Conservation (phyloP, 1,139 yeast genomes). For the Geotrichum bryndzae region DNA sequence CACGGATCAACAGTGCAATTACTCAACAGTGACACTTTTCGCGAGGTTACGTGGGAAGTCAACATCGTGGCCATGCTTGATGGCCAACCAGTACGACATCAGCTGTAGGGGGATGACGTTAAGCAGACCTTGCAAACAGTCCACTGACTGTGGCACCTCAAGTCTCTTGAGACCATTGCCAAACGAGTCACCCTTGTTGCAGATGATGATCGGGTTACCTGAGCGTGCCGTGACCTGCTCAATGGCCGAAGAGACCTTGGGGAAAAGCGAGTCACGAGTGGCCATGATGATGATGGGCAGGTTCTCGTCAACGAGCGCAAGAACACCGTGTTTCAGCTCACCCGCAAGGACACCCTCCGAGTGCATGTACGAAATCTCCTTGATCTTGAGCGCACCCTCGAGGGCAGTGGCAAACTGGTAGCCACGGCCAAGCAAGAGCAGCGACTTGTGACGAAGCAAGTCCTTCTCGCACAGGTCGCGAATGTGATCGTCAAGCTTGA, state of each 20-base stretch:
- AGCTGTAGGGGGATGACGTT: constrained; percentile 93
- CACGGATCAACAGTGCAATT: constrained; percentile 21
- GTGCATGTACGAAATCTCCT: constrained; percentile 98
- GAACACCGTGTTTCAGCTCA: constrained; percentile 96
- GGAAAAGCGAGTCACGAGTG: constrained; percentile 92
- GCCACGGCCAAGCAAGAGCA: constrained; percentile 92
- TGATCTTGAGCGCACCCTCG: constrained; percentile 97
- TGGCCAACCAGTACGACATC: constrained; percentile 97
- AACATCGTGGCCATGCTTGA: constrained; percentile 90
- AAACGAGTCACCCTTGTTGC: constrained; percentile 77
- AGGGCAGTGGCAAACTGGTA: constrained; percentile 95
- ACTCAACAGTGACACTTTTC: constrained; percentile 94
- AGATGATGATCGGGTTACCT: constrained; percentile 91
- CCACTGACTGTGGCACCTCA: constrained; percentile 93
- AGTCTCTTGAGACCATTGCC: constrained; percentile 44
- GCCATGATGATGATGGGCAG: constrained; percentile 95
- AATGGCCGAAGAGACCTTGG: constrained; percentile 92
- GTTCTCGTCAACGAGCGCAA: constrained; percentile 91
- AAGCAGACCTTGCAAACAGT: constrained; percentile 93
- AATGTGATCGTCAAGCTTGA: constrained; percentile 56
- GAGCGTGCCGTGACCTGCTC: constrained; percentile 97
- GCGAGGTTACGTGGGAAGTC: constrained; percentile 99
- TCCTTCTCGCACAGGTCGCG: constrained; percentile 66
- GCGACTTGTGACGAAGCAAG: constrained; percentile 75
- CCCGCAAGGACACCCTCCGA: constrained; percentile 99